A percentile compares a stretch with the other conserved stretches of the same genome.
Conservation (phyloP, 2,329 filamentous ascomycete genomes). For the Aspergillus eucalypticola region DNA sequence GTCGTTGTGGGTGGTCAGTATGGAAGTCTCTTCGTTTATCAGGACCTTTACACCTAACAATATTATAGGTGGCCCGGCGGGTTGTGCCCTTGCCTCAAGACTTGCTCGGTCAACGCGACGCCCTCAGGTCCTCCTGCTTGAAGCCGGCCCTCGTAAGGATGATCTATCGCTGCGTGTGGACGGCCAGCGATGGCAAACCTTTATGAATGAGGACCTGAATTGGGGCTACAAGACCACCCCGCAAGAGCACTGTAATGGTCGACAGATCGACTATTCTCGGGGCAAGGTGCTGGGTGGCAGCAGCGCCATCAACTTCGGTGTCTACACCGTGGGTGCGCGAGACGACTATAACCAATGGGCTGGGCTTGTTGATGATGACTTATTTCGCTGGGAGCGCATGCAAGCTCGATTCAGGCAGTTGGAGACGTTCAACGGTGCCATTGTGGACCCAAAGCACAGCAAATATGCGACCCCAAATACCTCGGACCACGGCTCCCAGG, state of each 20-base stretch:
- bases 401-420: constrained; percentile 54
- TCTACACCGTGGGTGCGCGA: constrained; percentile 56
- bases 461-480: constrained; percentile 52
- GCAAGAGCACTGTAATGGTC: constrained; percentile 47
- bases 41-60: neutral
- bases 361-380: constrained; percentile 55
- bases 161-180: constrained; percentile 51
- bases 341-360: constrained; percentile 67
- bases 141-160: constrained; percentile 58
- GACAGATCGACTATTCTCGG: constrained; percentile 52
- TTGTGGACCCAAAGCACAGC: constrained; percentile 39
- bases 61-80: constrained; percentile 58
- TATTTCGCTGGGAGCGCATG: constrained; percentile 57
- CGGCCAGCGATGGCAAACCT: constrained; percentile 58
- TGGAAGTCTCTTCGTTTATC: neutral
- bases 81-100: constrained; percentile 56
- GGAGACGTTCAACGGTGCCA: constrained; percentile 54
- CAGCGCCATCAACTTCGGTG: constrained; percentile 57
- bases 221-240: constrained; percentile 55
- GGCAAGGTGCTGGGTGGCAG: constrained; percentile 56
- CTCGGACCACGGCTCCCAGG: constrained; percentile 52
- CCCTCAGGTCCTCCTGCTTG: constrained; percentile 60
- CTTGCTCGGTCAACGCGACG: constrained; percentile 51
- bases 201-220: constrained; percentile 53
- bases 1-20: constrained; percentile 8